These are phyloP conservation scores for Solanum gracilifrons DNA, from an alignment of 257 asterid genomes.

Conservation along the genomic window DNA sequence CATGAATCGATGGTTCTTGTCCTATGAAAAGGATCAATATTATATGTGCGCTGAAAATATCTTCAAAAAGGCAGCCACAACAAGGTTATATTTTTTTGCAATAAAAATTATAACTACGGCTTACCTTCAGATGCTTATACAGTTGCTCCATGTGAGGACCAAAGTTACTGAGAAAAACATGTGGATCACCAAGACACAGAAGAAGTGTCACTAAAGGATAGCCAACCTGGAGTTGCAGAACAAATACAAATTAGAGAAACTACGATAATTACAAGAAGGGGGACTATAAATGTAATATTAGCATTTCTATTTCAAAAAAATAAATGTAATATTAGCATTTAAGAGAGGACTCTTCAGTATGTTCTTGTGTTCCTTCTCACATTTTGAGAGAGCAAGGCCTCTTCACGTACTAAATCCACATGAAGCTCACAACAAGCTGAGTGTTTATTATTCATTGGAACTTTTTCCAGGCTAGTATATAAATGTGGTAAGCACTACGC, in stretches of 20 bases:
- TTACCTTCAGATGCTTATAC: conserved; percentile 90
- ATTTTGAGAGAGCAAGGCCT: not conserved
- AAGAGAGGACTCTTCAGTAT: not conserved
- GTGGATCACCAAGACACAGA: conserved; percentile 95
- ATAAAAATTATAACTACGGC: not conserved
- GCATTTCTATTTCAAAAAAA: not conserved
- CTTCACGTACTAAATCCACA: not conserved
- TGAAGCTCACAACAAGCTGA: not conserved
- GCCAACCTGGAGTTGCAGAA: conserved; percentile 53
- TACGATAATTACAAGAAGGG: not conserved
- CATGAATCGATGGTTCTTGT: conserved; percentile 97
- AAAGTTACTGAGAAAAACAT: conserved; percentile 69
- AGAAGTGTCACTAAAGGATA: conserved; percentile 98
- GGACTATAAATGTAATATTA: not conserved
- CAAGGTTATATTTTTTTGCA: not conserved
- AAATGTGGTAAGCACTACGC: not conserved
- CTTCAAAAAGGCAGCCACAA: not conserved
- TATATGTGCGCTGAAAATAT: conserved; percentile 1
- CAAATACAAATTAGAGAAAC: not conserved
- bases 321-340: not conserved
- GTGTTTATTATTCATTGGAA: not conserved
- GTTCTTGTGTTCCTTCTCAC: not conserved
- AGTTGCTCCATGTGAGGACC: conserved; percentile 97
- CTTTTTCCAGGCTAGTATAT: not conserved
- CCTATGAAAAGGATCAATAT: conserved; percentile 41